phyloP scores from a whole-genome alignment of 2,329 filamentous ascomycete genomes.

The Aspergillus tubingensis region DNA sequence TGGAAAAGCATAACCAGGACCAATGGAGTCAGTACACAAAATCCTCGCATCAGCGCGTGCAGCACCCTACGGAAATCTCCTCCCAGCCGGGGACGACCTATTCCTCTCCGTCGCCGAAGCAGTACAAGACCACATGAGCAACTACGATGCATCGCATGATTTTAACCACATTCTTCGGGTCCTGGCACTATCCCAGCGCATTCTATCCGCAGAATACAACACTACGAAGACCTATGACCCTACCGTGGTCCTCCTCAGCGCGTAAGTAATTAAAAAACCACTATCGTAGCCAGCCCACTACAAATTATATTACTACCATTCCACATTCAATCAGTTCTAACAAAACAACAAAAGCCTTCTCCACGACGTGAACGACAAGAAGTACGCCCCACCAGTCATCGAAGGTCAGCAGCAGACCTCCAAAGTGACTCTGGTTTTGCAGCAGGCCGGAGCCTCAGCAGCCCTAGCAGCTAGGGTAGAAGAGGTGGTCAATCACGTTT shows the following conservation, averaged over 20 bases:
- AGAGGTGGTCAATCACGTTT: slow-evolving; percentile 18
- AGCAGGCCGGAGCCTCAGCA: slow-evolving; percentile 1
- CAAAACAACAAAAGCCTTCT: slow-evolving; percentile 9
- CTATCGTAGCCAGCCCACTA: background rate
- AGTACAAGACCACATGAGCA: slow-evolving; percentile 17
- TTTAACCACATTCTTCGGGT: slow-evolving; percentile 17
- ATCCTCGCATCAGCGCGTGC: background rate
- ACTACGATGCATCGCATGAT: slow-evolving; percentile 20
- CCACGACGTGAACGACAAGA: slow-evolving; percentile 19
- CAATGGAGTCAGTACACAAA: slow-evolving; percentile 1
- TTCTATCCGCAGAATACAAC: slow-evolving; percentile 6
- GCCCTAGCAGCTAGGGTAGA: slow-evolving; percentile 7
- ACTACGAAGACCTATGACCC: background rate
- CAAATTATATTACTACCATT: background rate
- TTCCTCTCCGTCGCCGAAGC: slow-evolving; percentile 1
- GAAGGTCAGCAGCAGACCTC: background rate
- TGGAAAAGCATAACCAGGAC: background rate
- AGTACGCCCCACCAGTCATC: slow-evolving; percentile 10
- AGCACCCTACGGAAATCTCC: background rate
- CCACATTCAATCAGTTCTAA: background rate
- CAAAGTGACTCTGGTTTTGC: slow-evolving; percentile 8
- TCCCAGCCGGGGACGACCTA: background rate
- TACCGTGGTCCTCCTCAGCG: slow-evolving; percentile 1
- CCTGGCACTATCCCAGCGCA: slow-evolving; percentile 9
- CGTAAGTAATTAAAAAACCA: background rate